A percentile compares a stretch with the other conserved stretches of the same genome.
Evolutionary conservation across 345 rosid species (phyloP).

Genomic region (Rubroshorea leprosula): DNA sequence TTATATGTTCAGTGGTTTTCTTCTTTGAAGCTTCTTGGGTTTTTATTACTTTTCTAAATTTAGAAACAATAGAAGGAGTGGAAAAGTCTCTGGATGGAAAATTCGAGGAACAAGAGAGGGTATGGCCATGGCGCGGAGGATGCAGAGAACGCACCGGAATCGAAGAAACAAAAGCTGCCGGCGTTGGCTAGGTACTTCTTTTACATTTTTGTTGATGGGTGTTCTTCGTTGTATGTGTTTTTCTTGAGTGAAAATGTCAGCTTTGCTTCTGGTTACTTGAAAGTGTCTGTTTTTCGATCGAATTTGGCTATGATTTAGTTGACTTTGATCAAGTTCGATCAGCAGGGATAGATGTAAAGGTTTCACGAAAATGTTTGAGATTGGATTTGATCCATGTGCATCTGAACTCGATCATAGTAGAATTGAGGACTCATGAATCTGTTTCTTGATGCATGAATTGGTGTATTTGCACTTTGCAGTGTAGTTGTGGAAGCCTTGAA

Average conservation of each 20-base stretch:
- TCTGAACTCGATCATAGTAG: neutral
- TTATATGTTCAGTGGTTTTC: constrained; percentile 20
- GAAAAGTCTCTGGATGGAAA: constrained; percentile 44
- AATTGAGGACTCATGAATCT: neutral
- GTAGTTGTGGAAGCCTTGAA: constrained; percentile 93
- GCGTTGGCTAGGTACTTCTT: constrained; percentile 73
- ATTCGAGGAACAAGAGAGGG: constrained; percentile 59
- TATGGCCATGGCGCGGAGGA: constrained; percentile 47
- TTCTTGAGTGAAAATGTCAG: neutral
- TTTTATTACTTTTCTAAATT: neutral
- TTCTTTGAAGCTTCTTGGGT: constrained; percentile 34
- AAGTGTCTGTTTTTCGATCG: neutral
- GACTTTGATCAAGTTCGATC: neutral
- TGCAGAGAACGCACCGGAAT: constrained; percentile 40
- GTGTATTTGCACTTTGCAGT: constrained; percentile 53
- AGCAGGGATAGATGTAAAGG: no score
- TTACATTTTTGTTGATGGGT: neutral
- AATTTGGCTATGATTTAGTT: neutral
- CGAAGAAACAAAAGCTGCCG: constrained; percentile 72
- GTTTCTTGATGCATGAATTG: constrained; percentile 12
- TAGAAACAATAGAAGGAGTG: neutral
- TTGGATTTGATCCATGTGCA: neutral
- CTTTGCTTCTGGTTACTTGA: constrained; percentile 3
- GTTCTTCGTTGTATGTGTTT: neutral
- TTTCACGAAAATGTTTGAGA: neutral